Evolutionary conservation across 1,139 yeast genomes (phyloP).

Genomic region (Eremothecium gossypii): DNA sequence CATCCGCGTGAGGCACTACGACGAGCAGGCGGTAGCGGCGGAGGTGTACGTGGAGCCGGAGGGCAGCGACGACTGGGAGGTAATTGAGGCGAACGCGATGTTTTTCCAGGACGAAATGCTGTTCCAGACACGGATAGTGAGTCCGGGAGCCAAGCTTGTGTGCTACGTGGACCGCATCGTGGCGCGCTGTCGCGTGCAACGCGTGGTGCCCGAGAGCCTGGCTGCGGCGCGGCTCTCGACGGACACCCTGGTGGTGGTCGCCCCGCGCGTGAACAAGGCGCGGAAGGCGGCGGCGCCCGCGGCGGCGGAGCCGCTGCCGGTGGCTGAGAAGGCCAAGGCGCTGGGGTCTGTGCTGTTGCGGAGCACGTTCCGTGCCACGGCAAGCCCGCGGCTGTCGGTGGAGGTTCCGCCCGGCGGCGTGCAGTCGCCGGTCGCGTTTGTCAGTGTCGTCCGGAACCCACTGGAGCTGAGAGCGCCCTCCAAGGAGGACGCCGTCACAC

Average conservation of each 20-base stretch:
- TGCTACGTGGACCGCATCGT: constrained; percentile 64
- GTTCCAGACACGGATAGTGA: constrained; percentile 73
- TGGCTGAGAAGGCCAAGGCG: constrained; percentile 6
- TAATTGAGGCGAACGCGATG: constrained; percentile 75
- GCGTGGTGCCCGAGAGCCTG: constrained; percentile 42
- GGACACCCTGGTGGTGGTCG: constrained; percentile 71
- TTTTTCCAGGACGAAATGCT: constrained; percentile 66
- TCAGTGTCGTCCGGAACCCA: constrained; percentile 52
- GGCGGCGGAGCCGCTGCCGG: background rate
- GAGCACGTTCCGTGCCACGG: background rate
- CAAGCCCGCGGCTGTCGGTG: background rate
- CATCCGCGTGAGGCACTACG: constrained; percentile 30
- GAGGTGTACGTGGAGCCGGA: constrained; percentile 72
- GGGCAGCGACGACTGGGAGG: constrained; percentile 80
- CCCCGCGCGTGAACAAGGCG: constrained; percentile 57
- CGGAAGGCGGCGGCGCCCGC: constrained; percentile 9
- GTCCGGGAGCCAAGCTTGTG: constrained; percentile 49
- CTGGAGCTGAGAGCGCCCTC: constrained; percentile 19
- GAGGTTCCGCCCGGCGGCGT: constrained; percentile 10
- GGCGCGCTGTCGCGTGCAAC: constrained; percentile 56
- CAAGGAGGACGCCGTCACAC: background rate
- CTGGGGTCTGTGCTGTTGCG: background rate
- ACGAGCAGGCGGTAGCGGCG: constrained; percentile 42
- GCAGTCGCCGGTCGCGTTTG: constrained; percentile 38
- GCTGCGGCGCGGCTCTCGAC: constrained; percentile 55